Base-by-base conservation (phyloP, 2,329 filamentous ascomycete species). In the Monascus ruber region DNA sequence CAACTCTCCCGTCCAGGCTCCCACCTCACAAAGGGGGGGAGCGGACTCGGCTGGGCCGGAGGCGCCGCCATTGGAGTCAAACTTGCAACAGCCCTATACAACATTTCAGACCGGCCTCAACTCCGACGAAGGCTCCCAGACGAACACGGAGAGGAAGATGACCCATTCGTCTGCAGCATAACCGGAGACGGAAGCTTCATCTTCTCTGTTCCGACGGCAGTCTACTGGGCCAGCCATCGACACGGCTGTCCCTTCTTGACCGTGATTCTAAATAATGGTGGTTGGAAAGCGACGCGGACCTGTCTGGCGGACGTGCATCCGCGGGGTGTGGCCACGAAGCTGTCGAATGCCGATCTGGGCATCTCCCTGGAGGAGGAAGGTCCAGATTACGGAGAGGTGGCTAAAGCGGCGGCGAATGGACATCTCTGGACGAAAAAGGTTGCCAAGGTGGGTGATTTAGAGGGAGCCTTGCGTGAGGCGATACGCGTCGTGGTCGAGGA, bases 11-110 rank as follows among this genome's bases (percentile, higher is more conserved):
- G 39, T 4, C 45, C 36, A 8, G 40, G 42, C 9, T 43, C 38
- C 26, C 44, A 46, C 28, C 33, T 86, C 52, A 85, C 85, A 55
- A 85, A 81, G 52, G 83, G 83, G 3, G 83, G 81, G 1, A 83
- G 82, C 17, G 83, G 84, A 1, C 74, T 88, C 0, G 83, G 83
- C 2, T 88, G 83, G 83, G 81, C 77, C 5, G 83, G 83, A 6
- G 83, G 84, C 10, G 83, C 69, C 33, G 77, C 81, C 0, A 58
- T 88, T 1, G 84, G 84, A 2, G 77, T 86, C 47, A 86, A 86
- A 54, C 70, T 88, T 7, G 84, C 82, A 0, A 67, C 71, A 0
- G 69, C 75, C 34, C 57, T 59, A 2, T 60, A 66, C 44, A 60
- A 66, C 31, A 60, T 67, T 7, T 34, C 36, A 25, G 44, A 46